phyloP scores from a whole-genome alignment of 257 asterid species.

The Plantago elongata region DNA sequence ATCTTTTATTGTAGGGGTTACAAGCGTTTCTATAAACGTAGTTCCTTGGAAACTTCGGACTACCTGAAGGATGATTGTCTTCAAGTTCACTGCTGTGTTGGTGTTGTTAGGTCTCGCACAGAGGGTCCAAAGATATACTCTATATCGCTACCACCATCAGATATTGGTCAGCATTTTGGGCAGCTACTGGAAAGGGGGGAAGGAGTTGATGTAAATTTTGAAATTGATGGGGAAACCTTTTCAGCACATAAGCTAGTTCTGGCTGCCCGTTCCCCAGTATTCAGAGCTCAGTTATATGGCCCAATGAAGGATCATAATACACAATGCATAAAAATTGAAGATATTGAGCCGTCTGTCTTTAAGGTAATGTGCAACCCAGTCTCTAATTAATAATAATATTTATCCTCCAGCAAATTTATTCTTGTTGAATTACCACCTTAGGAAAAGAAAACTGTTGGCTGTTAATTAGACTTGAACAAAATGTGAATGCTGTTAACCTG shows the following conservation, averaged over 20 bases:
- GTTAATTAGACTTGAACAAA: too few relatives aligned
- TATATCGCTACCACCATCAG: constrained; percentile 72
- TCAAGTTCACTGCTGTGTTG: constrained; percentile 83
- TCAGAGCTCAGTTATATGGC: constrained; percentile 89
- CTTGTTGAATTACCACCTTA: too few relatives aligned
- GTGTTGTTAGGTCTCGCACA: constrained; percentile 82
- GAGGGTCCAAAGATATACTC: constrained; percentile 79
- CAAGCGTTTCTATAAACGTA: constrained; percentile 73
- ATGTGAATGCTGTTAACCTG: too few relatives aligned
- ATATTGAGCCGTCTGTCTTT: constrained; percentile 82
- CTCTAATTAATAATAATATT: too few relatives aligned
- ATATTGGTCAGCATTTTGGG: constrained; percentile 85
- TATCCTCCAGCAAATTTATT: too few relatives aligned
- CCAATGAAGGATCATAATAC: constrained; percentile 90
- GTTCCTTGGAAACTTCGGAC: constrained; percentile 72
- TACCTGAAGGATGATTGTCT: constrained; percentile 87
- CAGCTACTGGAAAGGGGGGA: constrained; percentile 69
- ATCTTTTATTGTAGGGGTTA: constrained; percentile 73
- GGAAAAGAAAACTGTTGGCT: too few relatives aligned
- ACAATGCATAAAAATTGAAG: constrained; percentile 59
- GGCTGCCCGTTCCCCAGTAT: constrained; percentile 95
- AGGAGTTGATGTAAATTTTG: constrained; percentile 66
- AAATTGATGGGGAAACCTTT: constrained; percentile 67
- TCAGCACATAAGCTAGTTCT: constrained; percentile 88
- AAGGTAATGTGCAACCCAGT: constrained; percentile 42